Percentiles rank a stretch among this genome's conserved stretches.
phyloP scores from a whole-genome alignment of 352 stramenopile genomes.

The Detonula confervacea region DNA sequence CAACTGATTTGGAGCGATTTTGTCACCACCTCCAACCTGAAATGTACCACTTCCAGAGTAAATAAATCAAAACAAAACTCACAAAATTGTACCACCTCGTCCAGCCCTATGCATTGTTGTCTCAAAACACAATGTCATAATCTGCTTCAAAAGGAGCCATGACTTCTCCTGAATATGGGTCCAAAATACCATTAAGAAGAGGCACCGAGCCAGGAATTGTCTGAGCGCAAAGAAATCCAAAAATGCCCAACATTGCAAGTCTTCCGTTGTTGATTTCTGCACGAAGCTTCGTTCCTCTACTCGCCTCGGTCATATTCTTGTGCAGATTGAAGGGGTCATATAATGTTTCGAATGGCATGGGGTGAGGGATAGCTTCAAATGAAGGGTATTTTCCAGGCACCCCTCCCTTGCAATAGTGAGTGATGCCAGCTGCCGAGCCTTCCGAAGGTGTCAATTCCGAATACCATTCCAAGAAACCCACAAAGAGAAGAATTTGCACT shows the following conservation, averaged over 20 bases:
- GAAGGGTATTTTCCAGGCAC: constrained; percentile 39
- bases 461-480: constrained; percentile 74
- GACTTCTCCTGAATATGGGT: constrained; percentile 45
- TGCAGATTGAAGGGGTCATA: constrained; percentile 36
- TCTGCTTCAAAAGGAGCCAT: constrained; percentile 33
- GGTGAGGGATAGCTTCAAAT: constrained; percentile 47
- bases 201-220: constrained; percentile 48
- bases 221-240: constrained; percentile 51
- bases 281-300: constrained; percentile 31
- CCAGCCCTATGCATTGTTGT: no score
- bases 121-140: background rate
- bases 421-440: constrained; percentile 3
- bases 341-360: constrained; percentile 30
- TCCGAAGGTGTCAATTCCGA: background rate
- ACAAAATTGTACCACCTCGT: background rate
- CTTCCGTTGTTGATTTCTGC: constrained; percentile 62
- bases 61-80: no score
- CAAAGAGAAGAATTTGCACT: constrained; percentile 72
- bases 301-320: constrained; percentile 29
- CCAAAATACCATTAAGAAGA: constrained; percentile 45
- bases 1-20: no score
- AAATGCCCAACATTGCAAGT: constrained; percentile 58
- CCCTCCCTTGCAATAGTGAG: constrained; percentile 61
- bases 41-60: no score
- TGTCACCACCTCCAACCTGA: no score